These are phyloP conservation scores for Pseudotulostoma volvatum DNA, from an alignment of 495 filamentous ascomycete genomes.

Conservation along the genomic window DNA sequence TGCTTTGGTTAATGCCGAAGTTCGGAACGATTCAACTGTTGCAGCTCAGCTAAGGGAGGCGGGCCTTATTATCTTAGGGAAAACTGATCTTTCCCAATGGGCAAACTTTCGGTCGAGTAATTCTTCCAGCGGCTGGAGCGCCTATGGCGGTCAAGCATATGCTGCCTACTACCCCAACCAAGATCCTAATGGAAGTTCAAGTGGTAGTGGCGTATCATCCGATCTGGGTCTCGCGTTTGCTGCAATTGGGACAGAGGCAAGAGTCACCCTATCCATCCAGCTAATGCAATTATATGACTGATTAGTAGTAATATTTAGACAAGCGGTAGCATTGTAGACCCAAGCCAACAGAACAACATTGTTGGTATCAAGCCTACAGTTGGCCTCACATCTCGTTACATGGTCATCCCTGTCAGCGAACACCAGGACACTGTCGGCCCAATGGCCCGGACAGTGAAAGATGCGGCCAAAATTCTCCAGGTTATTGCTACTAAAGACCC, in stretches of 20 bases:
- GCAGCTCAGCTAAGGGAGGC: conserved; percentile 31
- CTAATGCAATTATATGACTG: no score
- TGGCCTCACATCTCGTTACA: conserved; percentile 43
- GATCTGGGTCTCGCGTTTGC: conserved; percentile 34
- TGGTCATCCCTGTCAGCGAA: conserved; percentile 45
- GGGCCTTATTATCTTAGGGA: conserved; percentile 50
- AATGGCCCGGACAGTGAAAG: conserved; percentile 46
- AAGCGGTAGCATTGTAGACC: conserved; percentile 41
- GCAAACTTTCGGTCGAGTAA: conserved; percentile 33
- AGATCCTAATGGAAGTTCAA: conserved; percentile 38
- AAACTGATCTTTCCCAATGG: conserved; percentile 44
- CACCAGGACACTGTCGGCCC: conserved; percentile 52
- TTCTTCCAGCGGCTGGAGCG: conserved; percentile 38
- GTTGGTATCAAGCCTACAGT: conserved; percentile 54
- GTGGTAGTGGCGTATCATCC: conserved; percentile 33
- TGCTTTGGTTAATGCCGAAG: conserved; percentile 34
- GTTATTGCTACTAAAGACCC: conserved; percentile 45
- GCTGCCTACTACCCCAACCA: conserved; percentile 34
- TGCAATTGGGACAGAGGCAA: conserved; percentile 33
- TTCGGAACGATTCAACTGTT: conserved; percentile 30
- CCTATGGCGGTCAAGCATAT: conserved; percentile 33
- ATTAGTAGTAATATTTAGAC: conserved; percentile 17
- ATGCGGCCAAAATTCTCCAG: conserved; percentile 48
- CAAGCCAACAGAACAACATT: conserved; percentile 38
- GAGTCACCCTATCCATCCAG: conserved; percentile 23